A percentile compares a stretch with the other conserved stretches of the same genome.
Conservation (phyloP, 352 stramenopile genomes). For the Pythium oligandrum region DNA sequence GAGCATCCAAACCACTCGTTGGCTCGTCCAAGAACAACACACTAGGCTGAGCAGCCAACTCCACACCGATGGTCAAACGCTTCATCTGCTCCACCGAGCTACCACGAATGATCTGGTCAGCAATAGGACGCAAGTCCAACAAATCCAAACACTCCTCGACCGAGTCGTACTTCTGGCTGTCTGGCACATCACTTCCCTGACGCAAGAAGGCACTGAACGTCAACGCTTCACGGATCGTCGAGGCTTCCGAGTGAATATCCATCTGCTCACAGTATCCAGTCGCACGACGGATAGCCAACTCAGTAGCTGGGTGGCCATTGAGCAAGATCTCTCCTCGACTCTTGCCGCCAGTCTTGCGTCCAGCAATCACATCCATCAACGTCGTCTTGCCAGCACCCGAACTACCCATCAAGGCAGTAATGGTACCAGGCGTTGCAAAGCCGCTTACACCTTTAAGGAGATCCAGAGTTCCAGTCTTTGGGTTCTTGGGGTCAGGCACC, state of each 20-base stretch:
- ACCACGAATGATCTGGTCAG: conserved; percentile 30
- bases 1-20: conserved; percentile 83
- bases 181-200: conserved; percentile 18
- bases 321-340: conserved; percentile 85
- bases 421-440: conserved; percentile 35
- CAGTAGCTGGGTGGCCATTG: conserved; percentile 82
- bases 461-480: conserved; percentile 26
- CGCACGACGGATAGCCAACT: conserved; percentile 33
- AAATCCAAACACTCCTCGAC: conserved; percentile 39
- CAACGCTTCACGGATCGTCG: conserved; percentile 83
- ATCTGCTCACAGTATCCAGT: conserved; percentile 70
- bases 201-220: conserved; percentile 79
- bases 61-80: conserved; percentile 45
- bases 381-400: conserved; percentile 92
- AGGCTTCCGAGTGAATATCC: conserved; percentile 69
- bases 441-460: conserved; percentile 57
- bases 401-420: conserved; percentile 73
- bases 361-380: conserved; percentile 93
- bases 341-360: conserved; percentile 87
- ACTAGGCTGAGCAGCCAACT: conserved; percentile 70
- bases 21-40: conserved; percentile 81
- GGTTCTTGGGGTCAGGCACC: conserved; percentile 22
- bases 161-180: conserved; percentile 27
- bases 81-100: conserved; percentile 45
- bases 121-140: conserved; percentile 26